These are phyloP conservation scores for Persicaria maculosa DNA, from an alignment of 148 eudicot genomes.

Conservation along the genomic window DNA sequence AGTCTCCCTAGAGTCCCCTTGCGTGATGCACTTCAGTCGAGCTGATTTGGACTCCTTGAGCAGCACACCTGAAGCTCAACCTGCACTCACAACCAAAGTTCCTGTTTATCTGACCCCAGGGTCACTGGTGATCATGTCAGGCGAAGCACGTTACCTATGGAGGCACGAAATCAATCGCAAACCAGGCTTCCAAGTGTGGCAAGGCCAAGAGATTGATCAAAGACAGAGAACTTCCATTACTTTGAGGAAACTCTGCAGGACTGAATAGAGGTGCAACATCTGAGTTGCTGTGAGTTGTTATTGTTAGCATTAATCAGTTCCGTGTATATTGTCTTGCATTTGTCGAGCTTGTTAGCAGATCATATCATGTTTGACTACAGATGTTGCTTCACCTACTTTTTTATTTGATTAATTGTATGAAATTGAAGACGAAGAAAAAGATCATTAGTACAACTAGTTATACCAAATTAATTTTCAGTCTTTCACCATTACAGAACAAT, in stretches of 20 bases:
- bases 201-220: conserved; percentile 64
- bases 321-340: neutral
- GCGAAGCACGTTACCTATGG: conserved; percentile 85
- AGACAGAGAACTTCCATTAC: conserved; percentile 71
- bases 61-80: conserved; percentile 16
- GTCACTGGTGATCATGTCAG: conserved; percentile 69
- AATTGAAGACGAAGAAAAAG: neutral
- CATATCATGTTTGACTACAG: too few species aligned
- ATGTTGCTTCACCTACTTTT: neutral
- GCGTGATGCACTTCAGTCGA: conserved; percentile 76
- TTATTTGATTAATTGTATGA: neutral
- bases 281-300: neutral
- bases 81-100: conserved; percentile 24
- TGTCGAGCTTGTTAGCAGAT: neutral
- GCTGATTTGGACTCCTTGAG: conserved; percentile 19
- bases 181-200: conserved; percentile 74
- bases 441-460: neutral
- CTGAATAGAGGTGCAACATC: conserved; percentile 16
- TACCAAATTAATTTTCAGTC: neutral
- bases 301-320: neutral
- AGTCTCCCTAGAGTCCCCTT: conserved; percentile 73
- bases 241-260: conserved; percentile 56
- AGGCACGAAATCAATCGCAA: conserved; percentile 87
- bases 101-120: conserved; percentile 73
- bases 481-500: conserved; percentile 6